These are phyloP conservation scores for Dictyophora rubrovolvata DNA, from an alignment of 768 basidiomycete genomes.

Conservation along the genomic window DNA sequence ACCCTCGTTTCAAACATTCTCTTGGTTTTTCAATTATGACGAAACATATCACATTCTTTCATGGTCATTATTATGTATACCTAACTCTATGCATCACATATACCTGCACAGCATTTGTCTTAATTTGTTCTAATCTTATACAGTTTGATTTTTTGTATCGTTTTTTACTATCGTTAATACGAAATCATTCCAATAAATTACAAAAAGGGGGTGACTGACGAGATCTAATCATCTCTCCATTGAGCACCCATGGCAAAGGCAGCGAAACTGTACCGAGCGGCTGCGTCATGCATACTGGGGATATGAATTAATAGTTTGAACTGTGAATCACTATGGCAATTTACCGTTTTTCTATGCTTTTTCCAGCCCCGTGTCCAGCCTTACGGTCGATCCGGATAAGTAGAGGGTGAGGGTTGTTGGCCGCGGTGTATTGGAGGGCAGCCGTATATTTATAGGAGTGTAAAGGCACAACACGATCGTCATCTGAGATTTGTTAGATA, in stretches of 20 bases:
- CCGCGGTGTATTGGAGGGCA: slow-evolving; percentile 55
- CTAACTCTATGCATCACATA: neutral
- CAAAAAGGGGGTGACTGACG: neutral
- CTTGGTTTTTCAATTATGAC: neutral
- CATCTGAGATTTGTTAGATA: slow-evolving; percentile 36
- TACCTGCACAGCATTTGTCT: neutral
- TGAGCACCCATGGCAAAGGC: slow-evolving; percentile 11
- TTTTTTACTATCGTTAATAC: neutral
- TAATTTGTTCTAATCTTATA: neutral
- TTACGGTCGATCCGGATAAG: slow-evolving; percentile 72
- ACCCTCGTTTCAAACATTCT: neutral
- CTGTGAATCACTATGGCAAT: neutral
- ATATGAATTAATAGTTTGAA: neutral
- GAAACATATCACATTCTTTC: neutral
- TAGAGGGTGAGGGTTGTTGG: slow-evolving; percentile 62
- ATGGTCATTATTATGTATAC: neutral
- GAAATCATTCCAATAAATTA: neutral
- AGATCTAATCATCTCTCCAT: neutral
- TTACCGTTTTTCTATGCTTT: slow-evolving; percentile 61
- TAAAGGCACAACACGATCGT: slow-evolving; percentile 78
- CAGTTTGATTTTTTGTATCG: neutral
- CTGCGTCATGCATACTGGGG: slow-evolving; percentile 19
- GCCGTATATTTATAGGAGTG: slow-evolving; percentile 82
- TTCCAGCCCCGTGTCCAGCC: slow-evolving; percentile 73
- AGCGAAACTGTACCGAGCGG: slow-evolving; percentile 20